These are phyloP conservation scores for Pseudocercospora eumusae DNA, from an alignment of 2,329 filamentous ascomycete species.

Conservation along the genomic window DNA sequence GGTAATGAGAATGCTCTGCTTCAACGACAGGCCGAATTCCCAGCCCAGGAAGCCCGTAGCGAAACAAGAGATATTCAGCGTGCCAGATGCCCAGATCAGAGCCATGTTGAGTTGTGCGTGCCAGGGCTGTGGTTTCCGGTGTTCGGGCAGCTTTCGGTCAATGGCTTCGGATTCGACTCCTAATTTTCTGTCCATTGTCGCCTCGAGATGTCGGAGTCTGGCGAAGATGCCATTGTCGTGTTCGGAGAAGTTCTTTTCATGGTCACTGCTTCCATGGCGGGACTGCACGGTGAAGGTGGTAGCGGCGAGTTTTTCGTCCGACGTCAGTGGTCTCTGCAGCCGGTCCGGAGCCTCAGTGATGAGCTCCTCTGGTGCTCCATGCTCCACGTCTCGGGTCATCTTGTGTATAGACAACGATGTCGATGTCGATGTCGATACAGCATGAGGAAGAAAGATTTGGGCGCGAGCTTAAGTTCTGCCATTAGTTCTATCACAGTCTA, in stretches of 20 bases:
- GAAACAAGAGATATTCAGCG: constrained; percentile 42
- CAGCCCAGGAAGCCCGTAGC: constrained; percentile 50
- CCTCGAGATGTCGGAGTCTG: constrained; percentile 43
- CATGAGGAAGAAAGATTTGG: neutral
- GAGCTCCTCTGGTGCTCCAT: constrained; percentile 29
- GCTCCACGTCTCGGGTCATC: constrained; percentile 26
- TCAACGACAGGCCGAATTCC: constrained; percentile 51
- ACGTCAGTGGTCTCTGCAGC: constrained; percentile 33
- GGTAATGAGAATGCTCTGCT: constrained; percentile 41
- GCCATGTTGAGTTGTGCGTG: constrained; percentile 39
- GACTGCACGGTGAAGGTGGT: constrained; percentile 22
- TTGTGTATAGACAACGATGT: neutral
- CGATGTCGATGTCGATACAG: neutral
- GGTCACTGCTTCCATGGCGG: constrained; percentile 24
- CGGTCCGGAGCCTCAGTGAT: constrained; percentile 15
- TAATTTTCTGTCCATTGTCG: constrained; percentile 48
- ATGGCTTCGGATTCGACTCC: constrained; percentile 53
- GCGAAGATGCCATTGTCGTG: constrained; percentile 36
- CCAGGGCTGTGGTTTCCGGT: constrained; percentile 48
- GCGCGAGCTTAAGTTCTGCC: too few relatives aligned
- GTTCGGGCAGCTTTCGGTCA: constrained; percentile 48
- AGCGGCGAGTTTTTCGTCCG: constrained; percentile 36
- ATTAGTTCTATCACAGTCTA: neutral
- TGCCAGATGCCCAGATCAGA: constrained; percentile 40
- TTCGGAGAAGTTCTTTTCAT: constrained; percentile 8